A percentile compares a stretch with the other conserved stretches of the same genome.
Evolutionary conservation across 1,284 basidiomycete species (phyloP).

Genomic region (Ceratobasidium sp.): DNA sequence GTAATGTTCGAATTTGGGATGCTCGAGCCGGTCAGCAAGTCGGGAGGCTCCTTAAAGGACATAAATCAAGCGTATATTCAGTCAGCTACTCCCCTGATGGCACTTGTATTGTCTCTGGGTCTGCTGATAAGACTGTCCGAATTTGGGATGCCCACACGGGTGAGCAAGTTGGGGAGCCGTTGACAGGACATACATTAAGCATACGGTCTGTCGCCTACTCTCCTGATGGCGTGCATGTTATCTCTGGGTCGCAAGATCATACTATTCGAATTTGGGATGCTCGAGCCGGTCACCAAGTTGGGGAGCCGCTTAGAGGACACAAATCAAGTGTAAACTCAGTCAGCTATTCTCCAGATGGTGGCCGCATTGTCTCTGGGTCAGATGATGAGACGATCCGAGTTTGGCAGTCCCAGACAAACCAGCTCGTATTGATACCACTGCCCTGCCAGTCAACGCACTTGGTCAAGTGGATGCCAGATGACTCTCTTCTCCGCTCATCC

Average conservation of each 20-base stretch:
- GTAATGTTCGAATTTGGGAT: too few species aligned
- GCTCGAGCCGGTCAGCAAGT: too few species aligned
- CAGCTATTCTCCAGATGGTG: not conserved
- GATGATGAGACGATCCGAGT: not conserved
- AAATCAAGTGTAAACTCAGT: not conserved
- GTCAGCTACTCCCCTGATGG: slow-evolving; percentile 10
- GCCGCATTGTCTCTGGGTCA: slow-evolving; percentile 34
- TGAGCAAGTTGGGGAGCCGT: too few species aligned
- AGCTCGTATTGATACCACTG: too few species aligned
- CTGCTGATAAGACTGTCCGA: too few species aligned
- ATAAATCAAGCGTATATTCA: not conserved
- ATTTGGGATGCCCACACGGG: too few species aligned
- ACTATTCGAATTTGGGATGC: slow-evolving; percentile 4
- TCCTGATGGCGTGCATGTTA: slow-evolving; percentile 1
- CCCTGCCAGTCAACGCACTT: too few species aligned
- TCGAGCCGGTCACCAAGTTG: not conserved
- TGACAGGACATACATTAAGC: too few species aligned
- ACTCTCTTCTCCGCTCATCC: too few species aligned
- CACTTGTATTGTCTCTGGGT: too few species aligned
- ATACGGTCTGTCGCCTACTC: slow-evolving; percentile 28
- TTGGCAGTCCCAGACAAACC: too few species aligned
- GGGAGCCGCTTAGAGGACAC: not conserved
- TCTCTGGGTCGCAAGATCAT: not conserved
- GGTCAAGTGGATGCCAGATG: too few species aligned
- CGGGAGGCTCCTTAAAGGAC: not conserved